phyloP scores from a whole-genome alignment of 106 monocot species.

The Acanthochlamys bracteata region DNA sequence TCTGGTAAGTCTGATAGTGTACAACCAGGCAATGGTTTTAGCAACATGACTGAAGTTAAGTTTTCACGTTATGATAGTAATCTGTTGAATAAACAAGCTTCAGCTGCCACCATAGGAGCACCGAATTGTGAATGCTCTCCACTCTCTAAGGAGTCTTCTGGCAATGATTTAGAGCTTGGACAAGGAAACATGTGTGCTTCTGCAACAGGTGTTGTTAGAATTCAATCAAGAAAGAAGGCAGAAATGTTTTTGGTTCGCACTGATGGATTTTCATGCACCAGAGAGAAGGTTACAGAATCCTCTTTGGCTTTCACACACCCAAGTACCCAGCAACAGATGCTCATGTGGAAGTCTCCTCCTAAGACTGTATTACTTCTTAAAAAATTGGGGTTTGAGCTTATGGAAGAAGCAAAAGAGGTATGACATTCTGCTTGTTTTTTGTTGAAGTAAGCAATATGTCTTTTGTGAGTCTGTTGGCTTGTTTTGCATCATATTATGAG shows the following conservation, averaged over 20 bases:
- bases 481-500: no score
- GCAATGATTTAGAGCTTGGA: slow-evolving; percentile 22
- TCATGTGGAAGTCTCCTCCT: slow-evolving; percentile 98
- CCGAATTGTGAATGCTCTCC: slow-evolving; percentile 6
- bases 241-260: slow-evolving; percentile 97
- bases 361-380: slow-evolving; percentile 90
- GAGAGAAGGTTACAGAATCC: slow-evolving; percentile 97
- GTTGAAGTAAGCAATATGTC: no score
- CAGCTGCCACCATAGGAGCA: slow-evolving; percentile 8
- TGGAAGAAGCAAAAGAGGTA: slow-evolving; percentile 98
- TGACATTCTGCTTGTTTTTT: neutral
- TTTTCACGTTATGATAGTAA: slow-evolving; percentile 5
- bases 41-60: slow-evolving; percentile 9
- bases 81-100: slow-evolving; percentile 10
- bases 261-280: slow-evolving; percentile 90
- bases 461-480: no score
- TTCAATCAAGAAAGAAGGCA: slow-evolving; percentile 95
- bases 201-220: slow-evolving; percentile 87
- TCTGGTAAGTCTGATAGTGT: slow-evolving; percentile 15
- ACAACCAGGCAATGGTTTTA: slow-evolving; percentile 9
- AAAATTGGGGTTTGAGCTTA: slow-evolving; percentile 83
- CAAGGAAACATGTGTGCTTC: slow-evolving; percentile 86
- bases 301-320: slow-evolving; percentile 99
- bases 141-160: slow-evolving; percentile 12
- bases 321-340: slow-evolving; percentile 99